These are phyloP conservation scores for Aspergillus sp. DNA, from an alignment of 2,329 filamentous ascomycete species.

Conservation along the genomic window DNA sequence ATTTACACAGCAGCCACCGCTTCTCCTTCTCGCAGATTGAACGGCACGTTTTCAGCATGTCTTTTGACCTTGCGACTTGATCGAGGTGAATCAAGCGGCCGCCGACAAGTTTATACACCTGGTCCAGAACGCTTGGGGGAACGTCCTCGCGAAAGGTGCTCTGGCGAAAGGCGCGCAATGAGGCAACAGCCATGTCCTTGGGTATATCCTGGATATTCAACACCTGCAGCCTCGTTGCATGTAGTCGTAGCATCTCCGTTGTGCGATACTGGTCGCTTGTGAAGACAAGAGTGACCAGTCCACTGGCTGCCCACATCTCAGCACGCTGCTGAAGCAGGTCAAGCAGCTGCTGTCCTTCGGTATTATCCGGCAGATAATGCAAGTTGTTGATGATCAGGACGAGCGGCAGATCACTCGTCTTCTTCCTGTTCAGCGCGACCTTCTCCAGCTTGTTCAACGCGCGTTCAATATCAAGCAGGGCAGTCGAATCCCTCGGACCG, in stretches of 20 bases:
- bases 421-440: slow-evolving; percentile 70
- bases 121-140: slow-evolving; percentile 58
- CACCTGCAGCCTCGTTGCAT: slow-evolving; percentile 92
- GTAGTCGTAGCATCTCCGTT: slow-evolving; percentile 87
- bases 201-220: slow-evolving; percentile 81
- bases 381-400: slow-evolving; percentile 91
- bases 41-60: slow-evolving; percentile 80
- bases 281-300: slow-evolving; percentile 85
- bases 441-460: slow-evolving; percentile 98
- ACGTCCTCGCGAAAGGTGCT: slow-evolving; percentile 69
- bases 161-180: slow-evolving; percentile 73
- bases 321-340: slow-evolving; percentile 94
- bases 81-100: slow-evolving; percentile 86
- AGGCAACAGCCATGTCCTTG: slow-evolving; percentile 72
- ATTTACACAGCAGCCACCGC: slow-evolving; percentile 77
- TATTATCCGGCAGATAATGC: slow-evolving; percentile 92
- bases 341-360: slow-evolving; percentile 84
- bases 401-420: slow-evolving; percentile 65
- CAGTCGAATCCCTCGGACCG: slow-evolving; percentile 86
- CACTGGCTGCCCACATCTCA: slow-evolving; percentile 92
- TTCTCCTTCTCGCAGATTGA: slow-evolving; percentile 71
- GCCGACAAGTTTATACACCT: slow-evolving; percentile 83
- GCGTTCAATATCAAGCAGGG: slow-evolving; percentile 89
- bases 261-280: slow-evolving; percentile 99
- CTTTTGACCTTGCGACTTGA: slow-evolving; percentile 75